These are phyloP conservation scores for Phytophthora cryptogea DNA, from an alignment of 352 stramenopile species.

Conservation along the genomic window DNA sequence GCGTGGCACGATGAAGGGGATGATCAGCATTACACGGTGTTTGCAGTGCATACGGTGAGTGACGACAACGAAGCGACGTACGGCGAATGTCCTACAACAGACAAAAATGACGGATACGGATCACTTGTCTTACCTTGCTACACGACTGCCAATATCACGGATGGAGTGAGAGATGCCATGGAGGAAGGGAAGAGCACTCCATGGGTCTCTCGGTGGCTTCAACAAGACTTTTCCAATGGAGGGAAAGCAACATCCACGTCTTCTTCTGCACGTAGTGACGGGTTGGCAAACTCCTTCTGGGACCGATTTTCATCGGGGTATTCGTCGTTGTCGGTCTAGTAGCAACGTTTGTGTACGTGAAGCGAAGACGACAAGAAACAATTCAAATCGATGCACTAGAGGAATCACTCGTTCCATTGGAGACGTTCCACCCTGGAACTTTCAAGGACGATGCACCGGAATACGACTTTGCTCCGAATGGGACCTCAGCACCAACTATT, in stretches of 20 bases:
- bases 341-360: constrained; percentile 9
- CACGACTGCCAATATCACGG: not conserved
- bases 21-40: constrained; percentile 22
- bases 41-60: constrained; percentile 24
- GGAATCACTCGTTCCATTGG: constrained; percentile 7
- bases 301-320: constrained; percentile 21
- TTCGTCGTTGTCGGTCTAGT: constrained; percentile 21
- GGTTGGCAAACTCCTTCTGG: constrained; percentile 13
- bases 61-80: constrained; percentile 17
- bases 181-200: constrained; percentile 9
- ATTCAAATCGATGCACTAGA: constrained; percentile 10
- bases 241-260: not conserved
- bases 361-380: constrained; percentile 15
- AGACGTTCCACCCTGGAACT: not conserved
- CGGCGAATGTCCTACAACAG: constrained; percentile 1
- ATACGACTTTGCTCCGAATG: not conserved
- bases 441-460: constrained; percentile 4
- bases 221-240: constrained; percentile 4
- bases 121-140: constrained; percentile 31
- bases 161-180: constrained; percentile 3
- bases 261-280: not conserved
- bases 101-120: constrained; percentile 20
- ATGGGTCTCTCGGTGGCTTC: constrained; percentile 26
- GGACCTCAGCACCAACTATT: constrained; percentile 1
- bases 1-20: constrained; percentile 6